Evolutionary conservation across 208 protist species (phyloP), one percentile per base, ranked within the genome.

Genomic region (Leishmania tropica): DNA sequence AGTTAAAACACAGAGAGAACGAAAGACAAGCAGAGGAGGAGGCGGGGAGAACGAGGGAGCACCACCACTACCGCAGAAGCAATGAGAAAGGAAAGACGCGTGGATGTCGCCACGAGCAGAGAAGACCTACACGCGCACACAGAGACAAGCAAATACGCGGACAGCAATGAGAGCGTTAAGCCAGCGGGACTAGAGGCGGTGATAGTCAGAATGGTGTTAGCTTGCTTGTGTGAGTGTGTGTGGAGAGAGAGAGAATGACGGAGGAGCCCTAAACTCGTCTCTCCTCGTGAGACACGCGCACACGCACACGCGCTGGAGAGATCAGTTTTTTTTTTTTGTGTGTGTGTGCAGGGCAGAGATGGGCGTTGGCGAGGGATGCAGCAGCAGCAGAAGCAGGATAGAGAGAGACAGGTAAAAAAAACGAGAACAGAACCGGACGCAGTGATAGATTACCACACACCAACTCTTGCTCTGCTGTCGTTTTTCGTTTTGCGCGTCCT

Each of bases 361-460:
- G n/a, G 62, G 13, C 1, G 10, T 21, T 35, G 62, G n/a, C 31
- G 62, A 42, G 71, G 48, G 47, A 21, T 51, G 71, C 21, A 31
- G 68, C 7, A 73, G 60, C 37, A 24, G 56, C 0, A 62, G 40
- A 10, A 37, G 31, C 21, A 28, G 2, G 28, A 48, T 60, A 17
- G 62, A 58, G 13, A 67, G 35, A 83, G 4, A 72, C 31, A 15
- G 58, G 28, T 17, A 3, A 35, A 17, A 64, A 62, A 24, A 31
- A 6, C 31, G 31, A 4, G 7, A 68, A 11, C 62, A 68, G 15
- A 68, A 2, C 28, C 31, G 28, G n/a, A 24, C n/a, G 21, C 31
- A 58, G 80, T 75, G 80, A 83, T 83, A 76, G 80, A 51, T 83
- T 83, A 83, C 80, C 74, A 76, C 80, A 76, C 75, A 83, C 75